These are phyloP conservation scores for Ophiostoma piceae DNA, from an alignment of 2,329 filamentous ascomycete species.

Conservation along the genomic window DNA sequence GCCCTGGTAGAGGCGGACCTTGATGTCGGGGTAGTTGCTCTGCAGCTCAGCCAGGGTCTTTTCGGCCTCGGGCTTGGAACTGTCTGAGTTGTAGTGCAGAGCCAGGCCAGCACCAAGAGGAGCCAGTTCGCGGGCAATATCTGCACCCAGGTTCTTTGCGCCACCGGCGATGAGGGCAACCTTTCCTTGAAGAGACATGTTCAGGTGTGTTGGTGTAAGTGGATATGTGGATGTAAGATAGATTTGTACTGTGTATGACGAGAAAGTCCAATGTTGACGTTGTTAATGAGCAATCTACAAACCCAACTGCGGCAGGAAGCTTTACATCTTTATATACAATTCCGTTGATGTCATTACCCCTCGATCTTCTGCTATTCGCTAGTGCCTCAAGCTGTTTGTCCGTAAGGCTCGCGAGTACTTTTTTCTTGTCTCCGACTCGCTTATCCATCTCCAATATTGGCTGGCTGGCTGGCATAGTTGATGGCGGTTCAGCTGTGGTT, in stretches of 20 bases:
- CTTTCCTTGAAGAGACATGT: conserved; percentile 31
- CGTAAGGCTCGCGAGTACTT: conserved; percentile 1
- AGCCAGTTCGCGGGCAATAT: conserved; percentile 37
- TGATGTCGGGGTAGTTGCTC: conserved; percentile 32
- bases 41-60: conserved; percentile 38
- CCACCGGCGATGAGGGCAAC: conserved; percentile 41
- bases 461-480: neutral
- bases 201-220: neutral
- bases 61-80: conserved; percentile 36
- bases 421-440: conserved; percentile 5
- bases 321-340: neutral
- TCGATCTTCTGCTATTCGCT: neutral
- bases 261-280: neutral
- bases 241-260: too few relatives aligned
- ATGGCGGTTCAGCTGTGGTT: neutral
- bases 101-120: conserved; percentile 33
- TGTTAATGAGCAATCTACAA: neutral
- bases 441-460: neutral
- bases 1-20: conserved; percentile 40
- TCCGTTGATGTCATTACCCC: neutral
- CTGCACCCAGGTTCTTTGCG: conserved; percentile 40
- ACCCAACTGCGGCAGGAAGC: neutral
- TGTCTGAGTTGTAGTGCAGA: conserved; percentile 38
- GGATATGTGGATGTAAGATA: neutral
- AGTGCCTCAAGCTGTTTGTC: neutral